Evolutionary conservation across 441 rosid species (phyloP), one percentile per base, ranked within the genome.

Genomic region (Manihot esculenta): DNA sequence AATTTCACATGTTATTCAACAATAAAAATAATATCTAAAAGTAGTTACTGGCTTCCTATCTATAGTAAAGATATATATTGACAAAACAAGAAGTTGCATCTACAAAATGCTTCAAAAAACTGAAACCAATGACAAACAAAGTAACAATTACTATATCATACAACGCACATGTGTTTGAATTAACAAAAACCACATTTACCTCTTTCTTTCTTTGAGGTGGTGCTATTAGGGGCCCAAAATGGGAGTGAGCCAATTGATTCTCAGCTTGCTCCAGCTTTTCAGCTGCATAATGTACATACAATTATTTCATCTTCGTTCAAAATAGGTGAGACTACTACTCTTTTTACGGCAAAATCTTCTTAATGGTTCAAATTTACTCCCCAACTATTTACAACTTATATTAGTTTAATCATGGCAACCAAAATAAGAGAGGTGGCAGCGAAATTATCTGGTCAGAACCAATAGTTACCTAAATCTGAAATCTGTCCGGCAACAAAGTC

Each of bases 401-500:
- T 49, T 54, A n/a, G 26, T 5, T 3, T 30, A 7, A 42, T 11
- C 17, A 13, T 23, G 50, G 5, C 50, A 5, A 42, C 50, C 45
- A 20, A n/a, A 21, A 62, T 20, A 20, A 7, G 3, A 9, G 35
- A 62, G 7, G 27, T 13, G 3, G 47, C 13, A 35, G 61, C 21
- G 41, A 64, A 48, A 20, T 17, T 26, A 9, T 17, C 0, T 10
- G 10, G 30, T 42, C 24, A 38, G 21, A 0, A 45, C 4, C 48
- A n/a, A 20, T 61, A 60, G 65, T 84, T 86, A 93, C 99, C 99
- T 84, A 96, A 85, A 84, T 96, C 99, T 23, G 97, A 96, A 77
- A 96, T 90, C 80, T 96, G 98, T 59, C 98, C 99, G 0, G 99
- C 99, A 73, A 91, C 97, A 63, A 91, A 96, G 87, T 96, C 98